phyloP scores from a whole-genome alignment of 1,139 yeast genomes.

The Yamadazyma atlantica region DNA sequence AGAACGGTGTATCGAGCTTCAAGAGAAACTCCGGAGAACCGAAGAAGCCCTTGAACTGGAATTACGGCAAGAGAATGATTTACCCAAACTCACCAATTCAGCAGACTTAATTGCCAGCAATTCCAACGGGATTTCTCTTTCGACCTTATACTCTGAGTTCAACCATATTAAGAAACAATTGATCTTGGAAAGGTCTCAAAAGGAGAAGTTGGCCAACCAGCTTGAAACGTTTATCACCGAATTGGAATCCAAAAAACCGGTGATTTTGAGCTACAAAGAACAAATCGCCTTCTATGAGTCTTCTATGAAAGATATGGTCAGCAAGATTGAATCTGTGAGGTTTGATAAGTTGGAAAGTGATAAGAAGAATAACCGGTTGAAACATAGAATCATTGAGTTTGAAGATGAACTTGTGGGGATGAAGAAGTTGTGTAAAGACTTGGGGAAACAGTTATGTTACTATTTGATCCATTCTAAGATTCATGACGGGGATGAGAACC shows the following conservation, averaged over 20 bases:
- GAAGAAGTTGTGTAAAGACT: slow-evolving; percentile 62
- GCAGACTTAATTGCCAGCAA: slow-evolving; percentile 47
- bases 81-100: slow-evolving; percentile 37
- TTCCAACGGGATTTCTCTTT: slow-evolving; percentile 60
- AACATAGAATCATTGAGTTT: slow-evolving; percentile 26
- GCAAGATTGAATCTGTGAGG: slow-evolving; percentile 37
- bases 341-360: slow-evolving; percentile 43
- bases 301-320: slow-evolving; percentile 40
- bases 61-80: slow-evolving; percentile 39
- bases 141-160: slow-evolving; percentile 69
- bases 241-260: slow-evolving; percentile 78
- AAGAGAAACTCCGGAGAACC: slow-evolving; percentile 38
- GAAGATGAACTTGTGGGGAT: slow-evolving; percentile 45
- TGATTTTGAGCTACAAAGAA: slow-evolving; percentile 65
- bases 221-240: slow-evolving; percentile 72
- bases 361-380: slow-evolving; percentile 33
- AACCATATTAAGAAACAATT: slow-evolving; percentile 65
- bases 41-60: slow-evolving; percentile 45
- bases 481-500: slow-evolving; percentile 50
- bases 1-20: slow-evolving; percentile 34
- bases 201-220: slow-evolving; percentile 67
- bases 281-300: slow-evolving; percentile 46
- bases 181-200: slow-evolving; percentile 68
- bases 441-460: slow-evolving; percentile 77
- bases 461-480: slow-evolving; percentile 67